A percentile compares a stretch with the other conserved stretches of the same genome.
phyloP scores from a whole-genome alignment of 2,329 filamentous ascomycete genomes.

The Stachybotrys elegans region DNA sequence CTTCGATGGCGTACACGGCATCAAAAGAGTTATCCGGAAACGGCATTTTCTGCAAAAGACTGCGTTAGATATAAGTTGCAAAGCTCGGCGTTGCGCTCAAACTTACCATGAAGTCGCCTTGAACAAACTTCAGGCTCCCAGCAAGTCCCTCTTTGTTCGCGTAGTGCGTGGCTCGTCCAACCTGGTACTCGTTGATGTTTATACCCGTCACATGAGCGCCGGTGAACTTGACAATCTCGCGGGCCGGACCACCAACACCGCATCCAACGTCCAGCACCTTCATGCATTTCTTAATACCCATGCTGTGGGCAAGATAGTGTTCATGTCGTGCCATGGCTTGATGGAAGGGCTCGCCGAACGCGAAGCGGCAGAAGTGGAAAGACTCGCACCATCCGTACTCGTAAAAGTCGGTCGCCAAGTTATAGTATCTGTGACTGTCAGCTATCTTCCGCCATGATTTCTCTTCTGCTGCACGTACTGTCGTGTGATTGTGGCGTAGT shows the following conservation, averaged over 20 bases:
- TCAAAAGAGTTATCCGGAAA: conserved; percentile 88
- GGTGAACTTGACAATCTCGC: conserved; percentile 90
- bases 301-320: conserved; percentile 86
- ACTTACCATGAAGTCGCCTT: conserved; percentile 84
- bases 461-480: conserved; percentile 52
- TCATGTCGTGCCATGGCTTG: conserved; percentile 90
- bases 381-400: conserved; percentile 91
- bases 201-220: conserved; percentile 79
- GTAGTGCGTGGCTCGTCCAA: conserved; percentile 77
- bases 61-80: no score
- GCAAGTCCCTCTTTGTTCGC: conserved; percentile 73
- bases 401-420: conserved; percentile 85
- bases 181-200: conserved; percentile 99
- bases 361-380: conserved; percentile 95
- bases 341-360: conserved; percentile 74
- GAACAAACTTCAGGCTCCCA: conserved; percentile 73
- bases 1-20: conserved; percentile 91
- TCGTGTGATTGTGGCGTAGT: conserved; percentile 84
- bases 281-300: conserved; percentile 75
- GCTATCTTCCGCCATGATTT: not conserved
- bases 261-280: conserved; percentile 92
- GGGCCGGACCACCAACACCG: conserved; percentile 88
- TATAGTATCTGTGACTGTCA: conserved; percentile 65
- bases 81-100: no score
- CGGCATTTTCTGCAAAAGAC: conserved; percentile 65